phyloP scores from a whole-genome alignment of 371 early-diverging fungal genomes.

The Batrachochytrium dendrobatidis region DNA sequence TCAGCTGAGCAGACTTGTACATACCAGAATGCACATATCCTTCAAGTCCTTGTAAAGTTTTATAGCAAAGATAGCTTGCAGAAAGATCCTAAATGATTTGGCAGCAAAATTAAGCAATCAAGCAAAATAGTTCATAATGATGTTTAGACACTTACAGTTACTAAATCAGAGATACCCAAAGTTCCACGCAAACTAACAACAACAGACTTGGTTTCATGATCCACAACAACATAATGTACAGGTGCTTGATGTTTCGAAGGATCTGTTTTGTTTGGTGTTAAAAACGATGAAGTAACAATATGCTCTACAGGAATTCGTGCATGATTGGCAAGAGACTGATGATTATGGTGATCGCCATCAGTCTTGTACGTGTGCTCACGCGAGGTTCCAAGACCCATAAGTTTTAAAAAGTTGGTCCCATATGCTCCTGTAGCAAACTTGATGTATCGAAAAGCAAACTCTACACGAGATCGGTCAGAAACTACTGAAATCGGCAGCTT shows the following conservation, averaged over 20 bases:
- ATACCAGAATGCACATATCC: slow-evolving; percentile 35
- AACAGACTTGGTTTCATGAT: slow-evolving; percentile 65
- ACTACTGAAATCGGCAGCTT: too few relatives aligned
- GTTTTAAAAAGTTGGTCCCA: slow-evolving; percentile 25
- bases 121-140: neutral
- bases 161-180: slow-evolving; percentile 73
- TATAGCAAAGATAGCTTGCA: slow-evolving; percentile 12
- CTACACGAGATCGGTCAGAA: too few relatives aligned
- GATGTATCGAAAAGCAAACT: slow-evolving; percentile 12
- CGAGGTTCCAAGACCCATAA: slow-evolving; percentile 19
- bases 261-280: slow-evolving; percentile 10
- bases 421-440: slow-evolving; percentile 28
- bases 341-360: slow-evolving; percentile 37
- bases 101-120: neutral
- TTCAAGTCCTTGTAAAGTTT: slow-evolving; percentile 7
- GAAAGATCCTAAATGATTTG: slow-evolving; percentile 12
- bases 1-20: slow-evolving; percentile 19
- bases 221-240: slow-evolving; percentile 74
- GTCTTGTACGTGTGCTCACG: slow-evolving; percentile 6
- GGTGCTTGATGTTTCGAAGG: slow-evolving; percentile 20
- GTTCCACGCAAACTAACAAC: slow-evolving; percentile 86
- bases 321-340: slow-evolving; percentile 65
- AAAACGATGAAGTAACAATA: slow-evolving; percentile 62
- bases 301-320: slow-evolving; percentile 57
- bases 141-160: slow-evolving; percentile 11